A percentile compares a stretch with the other conserved stretches of the same genome.
phyloP scores from a whole-genome alignment of 768 basidiomycete species.

The Naganishia randhawae region DNA sequence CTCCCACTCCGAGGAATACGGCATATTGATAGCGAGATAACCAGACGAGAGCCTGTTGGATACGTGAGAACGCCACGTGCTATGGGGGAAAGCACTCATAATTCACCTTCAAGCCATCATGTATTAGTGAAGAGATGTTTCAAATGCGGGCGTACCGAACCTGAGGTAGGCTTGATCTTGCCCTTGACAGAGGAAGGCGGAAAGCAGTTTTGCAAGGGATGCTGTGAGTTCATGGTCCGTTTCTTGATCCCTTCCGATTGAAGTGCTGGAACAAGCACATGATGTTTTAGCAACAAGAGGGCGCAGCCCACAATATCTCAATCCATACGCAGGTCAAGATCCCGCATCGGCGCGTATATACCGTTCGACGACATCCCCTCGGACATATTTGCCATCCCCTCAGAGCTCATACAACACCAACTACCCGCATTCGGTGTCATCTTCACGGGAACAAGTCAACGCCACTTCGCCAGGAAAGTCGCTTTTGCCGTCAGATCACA shows the following conservation, averaged over 20 bases:
- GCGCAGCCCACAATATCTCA: background rate
- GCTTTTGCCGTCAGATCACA: background rate
- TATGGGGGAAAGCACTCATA: background rate
- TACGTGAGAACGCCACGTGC: background rate
- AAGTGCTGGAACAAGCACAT: background rate
- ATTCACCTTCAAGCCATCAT: constrained; percentile 7
- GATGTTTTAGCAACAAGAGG: constrained; percentile 3
- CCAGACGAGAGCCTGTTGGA: background rate
- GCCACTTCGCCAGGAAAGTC: background rate
- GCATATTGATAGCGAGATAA: background rate
- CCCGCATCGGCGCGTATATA: background rate
- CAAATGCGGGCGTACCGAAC: constrained; percentile 5
- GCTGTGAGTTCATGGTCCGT: background rate
- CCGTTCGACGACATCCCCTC: constrained; percentile 8
- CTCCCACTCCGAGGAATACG: background rate
- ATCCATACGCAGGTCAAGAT: background rate
- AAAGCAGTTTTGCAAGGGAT: constrained; percentile 18
- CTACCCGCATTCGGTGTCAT: background rate
- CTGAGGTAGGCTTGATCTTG: constrained; percentile 6
- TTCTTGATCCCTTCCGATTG: background rate
- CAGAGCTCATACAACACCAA: background rate
- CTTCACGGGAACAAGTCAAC: background rate
- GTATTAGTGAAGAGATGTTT: constrained; percentile 7
- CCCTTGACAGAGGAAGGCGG: constrained; percentile 18
- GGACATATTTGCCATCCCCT: constrained; percentile 1